phyloP scores from a whole-genome alignment of 164 flowering plant genomes.

The Stephania japonica region DNA sequence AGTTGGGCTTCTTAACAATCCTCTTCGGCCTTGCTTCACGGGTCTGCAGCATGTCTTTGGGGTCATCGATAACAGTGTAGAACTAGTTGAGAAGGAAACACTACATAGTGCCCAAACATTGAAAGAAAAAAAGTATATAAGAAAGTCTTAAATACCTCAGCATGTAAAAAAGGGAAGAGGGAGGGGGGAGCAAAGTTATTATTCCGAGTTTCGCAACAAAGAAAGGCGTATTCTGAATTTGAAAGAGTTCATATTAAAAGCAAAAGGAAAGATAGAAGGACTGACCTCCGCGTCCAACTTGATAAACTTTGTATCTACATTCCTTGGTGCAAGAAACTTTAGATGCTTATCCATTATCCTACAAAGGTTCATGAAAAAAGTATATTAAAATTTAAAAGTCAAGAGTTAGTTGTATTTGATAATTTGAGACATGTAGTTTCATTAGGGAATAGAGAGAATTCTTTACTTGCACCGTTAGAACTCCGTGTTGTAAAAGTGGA shows the following conservation, averaged over 20 bases:
- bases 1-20: too few species aligned
- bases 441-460: not conserved
- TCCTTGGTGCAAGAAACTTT: constrained; percentile 69
- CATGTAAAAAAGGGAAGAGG: constrained; percentile 31
- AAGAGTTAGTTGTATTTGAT: not conserved
- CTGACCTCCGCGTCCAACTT: constrained; percentile 92
- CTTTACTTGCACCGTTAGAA: constrained; percentile 96
- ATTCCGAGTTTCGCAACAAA: constrained; percentile 76
- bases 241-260: not conserved
- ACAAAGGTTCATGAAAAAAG: constrained; percentile 5
- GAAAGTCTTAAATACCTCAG: not conserved
- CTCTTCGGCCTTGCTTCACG: too few species aligned
- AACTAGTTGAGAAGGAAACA: too few species aligned
- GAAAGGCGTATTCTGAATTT: constrained; percentile 94
- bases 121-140: not conserved
- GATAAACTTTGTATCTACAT: constrained; percentile 75
- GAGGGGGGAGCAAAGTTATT: constrained; percentile 86
- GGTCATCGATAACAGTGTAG: too few species aligned
- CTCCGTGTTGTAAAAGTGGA: constrained; percentile 92
- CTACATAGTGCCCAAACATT: not conserved
- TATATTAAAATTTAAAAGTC: too few species aligned
- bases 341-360: constrained; percentile 97
- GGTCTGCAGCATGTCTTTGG: too few species aligned
- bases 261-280: constrained; percentile 3
- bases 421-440: not conserved